phyloP scores from a whole-genome alignment of 345 rosid genomes.

The Eucalyptus tenuipes region DNA sequence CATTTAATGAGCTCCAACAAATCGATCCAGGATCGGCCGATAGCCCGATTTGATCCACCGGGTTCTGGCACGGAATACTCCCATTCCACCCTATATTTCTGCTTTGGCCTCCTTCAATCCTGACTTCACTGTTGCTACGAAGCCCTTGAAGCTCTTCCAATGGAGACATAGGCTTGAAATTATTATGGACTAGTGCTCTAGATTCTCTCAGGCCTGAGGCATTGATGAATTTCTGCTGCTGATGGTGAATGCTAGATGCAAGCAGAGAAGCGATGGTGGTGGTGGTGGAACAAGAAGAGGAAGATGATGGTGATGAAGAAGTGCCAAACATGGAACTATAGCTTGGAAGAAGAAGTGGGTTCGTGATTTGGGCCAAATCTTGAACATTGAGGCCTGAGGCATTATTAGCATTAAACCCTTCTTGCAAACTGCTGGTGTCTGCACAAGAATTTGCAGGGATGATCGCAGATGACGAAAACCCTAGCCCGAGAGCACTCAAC shows the following conservation, averaged over 20 bases:
- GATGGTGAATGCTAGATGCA: constrained; percentile 28
- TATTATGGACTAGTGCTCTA: constrained; percentile 11
- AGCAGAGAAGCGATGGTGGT: constrained; percentile 29
- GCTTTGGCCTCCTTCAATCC: constrained; percentile 23
- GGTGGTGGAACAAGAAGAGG: constrained; percentile 16
- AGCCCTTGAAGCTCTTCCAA: constrained; percentile 19
- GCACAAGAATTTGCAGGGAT: neutral
- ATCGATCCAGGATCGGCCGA: constrained; percentile 36
- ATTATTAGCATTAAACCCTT: constrained; percentile 9
- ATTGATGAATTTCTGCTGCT: constrained; percentile 32
- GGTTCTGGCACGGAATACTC: constrained; percentile 17
- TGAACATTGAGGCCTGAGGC: neutral
- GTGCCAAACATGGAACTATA: neutral
- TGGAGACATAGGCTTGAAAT: constrained; percentile 24
- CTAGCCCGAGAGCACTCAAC: constrained; percentile 42
- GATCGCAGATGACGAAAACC: constrained; percentile 39
- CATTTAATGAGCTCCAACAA: constrained; percentile 33
- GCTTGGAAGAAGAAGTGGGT: neutral
- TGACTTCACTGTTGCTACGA: constrained; percentile 21
- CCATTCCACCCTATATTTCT: constrained; percentile 14
- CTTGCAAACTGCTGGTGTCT: neutral
- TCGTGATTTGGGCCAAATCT: neutral
- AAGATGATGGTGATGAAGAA: constrained; percentile 16
- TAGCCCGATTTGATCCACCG: constrained; percentile 29
- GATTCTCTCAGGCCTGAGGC: constrained; percentile 7